Evolutionary conservation across 768 basidiomycete species (phyloP), one percentile per base, ranked within the genome.

Genomic region (Kwoniella shandongensis): DNA sequence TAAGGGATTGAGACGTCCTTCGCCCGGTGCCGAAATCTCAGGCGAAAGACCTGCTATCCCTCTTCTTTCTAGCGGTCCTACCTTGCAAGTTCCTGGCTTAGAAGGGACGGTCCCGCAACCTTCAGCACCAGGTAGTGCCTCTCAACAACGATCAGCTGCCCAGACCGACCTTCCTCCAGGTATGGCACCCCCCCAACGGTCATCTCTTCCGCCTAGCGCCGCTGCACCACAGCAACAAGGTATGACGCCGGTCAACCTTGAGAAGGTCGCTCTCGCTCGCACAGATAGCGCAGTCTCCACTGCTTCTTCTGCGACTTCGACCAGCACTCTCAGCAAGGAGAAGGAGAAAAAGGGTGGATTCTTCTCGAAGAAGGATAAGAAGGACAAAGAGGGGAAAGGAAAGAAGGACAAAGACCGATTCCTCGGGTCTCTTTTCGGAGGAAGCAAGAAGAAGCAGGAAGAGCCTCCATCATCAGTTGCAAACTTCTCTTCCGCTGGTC

Each of bases 391-490:
- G 12, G 59, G 58, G 20, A 72, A 73, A 54, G 61, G 63, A 47
- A 81, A 83, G 66, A 82, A 81, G 72, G 81, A 83, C 61, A 79
- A 80, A 42, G 69, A 73, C 18, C 82, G 91, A 1, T 96, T 97
- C 80, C 91, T 98, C 63, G 91, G 91, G 1, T 90, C 89, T 11
- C 80, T 97, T 3, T 97, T 97, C 74, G 86, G 90, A 22, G 81
- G 86, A 63, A 85, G 83, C 74, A 91, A 89, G 81, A 96, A 92
- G 82, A 86, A 85, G 66, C 87, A 89, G 39, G 89, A 93, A 41
- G 67, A 71, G 32, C 61, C 67, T 1, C 40, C 69, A 1, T 59
- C 73, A 3, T 58, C 73, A 2, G 62, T 66, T 1, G 32, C 70
- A 1, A 70, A 66, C 54, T 63, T 67, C 13, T 69, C 72, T 7